Percentiles rank a stretch among this genome's conserved stretches.
Evolutionary conservation across 129 eudicot genomes (phyloP).

Genomic region (Pulicaria dysenterica): DNA sequence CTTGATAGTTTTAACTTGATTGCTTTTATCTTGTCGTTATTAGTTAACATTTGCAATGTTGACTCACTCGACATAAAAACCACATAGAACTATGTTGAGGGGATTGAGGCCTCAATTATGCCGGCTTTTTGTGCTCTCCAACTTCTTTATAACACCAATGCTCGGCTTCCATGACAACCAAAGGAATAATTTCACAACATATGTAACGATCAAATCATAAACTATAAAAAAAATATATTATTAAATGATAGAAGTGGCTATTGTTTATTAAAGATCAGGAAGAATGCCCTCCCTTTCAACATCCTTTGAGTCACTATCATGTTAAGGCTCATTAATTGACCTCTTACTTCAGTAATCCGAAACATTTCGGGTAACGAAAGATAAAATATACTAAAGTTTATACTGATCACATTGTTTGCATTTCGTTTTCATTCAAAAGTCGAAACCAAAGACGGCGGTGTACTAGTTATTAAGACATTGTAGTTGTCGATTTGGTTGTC

Average conservation of each 20-base stretch:
- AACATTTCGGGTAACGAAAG: neutral
- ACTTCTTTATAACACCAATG: conserved; percentile 19
- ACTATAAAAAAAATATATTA: neutral
- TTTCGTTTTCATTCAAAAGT: conserved; percentile 15
- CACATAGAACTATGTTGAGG: conserved; percentile 26
- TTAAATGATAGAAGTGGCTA: neutral
- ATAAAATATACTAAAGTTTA: conserved; percentile 12
- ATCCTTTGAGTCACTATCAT: neutral
- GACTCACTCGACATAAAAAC: neutral
- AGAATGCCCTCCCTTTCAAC: neutral
- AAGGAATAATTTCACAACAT: neutral
- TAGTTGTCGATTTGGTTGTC: conserved; percentile 20
- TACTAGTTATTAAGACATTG: conserved; percentile 20
- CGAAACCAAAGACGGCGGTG: neutral
- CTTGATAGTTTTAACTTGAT: neutral
- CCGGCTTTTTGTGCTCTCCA: conserved; percentile 21
- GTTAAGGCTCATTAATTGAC: neutral
- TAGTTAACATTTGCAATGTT: neutral
- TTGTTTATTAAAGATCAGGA: neutral
- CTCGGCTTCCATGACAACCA: conserved; percentile 9
- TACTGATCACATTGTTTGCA: conserved; percentile 20
- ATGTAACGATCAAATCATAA: neutral
- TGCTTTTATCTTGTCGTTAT: neutral
- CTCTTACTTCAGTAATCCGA: neutral
- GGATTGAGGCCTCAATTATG: conserved; percentile 15